A percentile compares a stretch with the other conserved stretches of the same genome.
Evolutionary conservation across 345 rosid genomes (phyloP).

Genomic region (Citrus sp.): DNA sequence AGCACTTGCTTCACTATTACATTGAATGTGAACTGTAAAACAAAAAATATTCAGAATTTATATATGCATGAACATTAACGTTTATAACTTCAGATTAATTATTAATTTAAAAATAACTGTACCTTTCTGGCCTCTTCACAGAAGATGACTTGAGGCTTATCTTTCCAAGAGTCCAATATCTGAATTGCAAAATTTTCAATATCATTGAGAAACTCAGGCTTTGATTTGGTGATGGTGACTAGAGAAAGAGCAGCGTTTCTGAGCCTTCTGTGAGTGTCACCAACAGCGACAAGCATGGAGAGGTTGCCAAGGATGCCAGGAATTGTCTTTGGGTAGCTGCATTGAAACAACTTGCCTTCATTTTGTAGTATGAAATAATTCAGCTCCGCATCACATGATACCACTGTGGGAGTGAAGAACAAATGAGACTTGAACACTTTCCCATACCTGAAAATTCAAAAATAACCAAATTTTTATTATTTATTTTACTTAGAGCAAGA

Average conservation of each 20-base stretch:
- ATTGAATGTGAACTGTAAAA: conserved; percentile 54
- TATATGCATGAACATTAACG: no score
- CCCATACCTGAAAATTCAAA: conserved; percentile 34
- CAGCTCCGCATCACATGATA: conserved; percentile 65
- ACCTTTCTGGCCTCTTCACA: conserved; percentile 51
- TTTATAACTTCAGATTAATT: background rate
- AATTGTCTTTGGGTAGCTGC: conserved; percentile 57
- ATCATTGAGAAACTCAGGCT: conserved; percentile 43
- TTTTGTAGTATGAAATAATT: conserved; percentile 64
- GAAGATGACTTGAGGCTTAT: conserved; percentile 37
- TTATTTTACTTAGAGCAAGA: no score
- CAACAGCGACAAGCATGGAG: conserved; percentile 64
- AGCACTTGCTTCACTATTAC: conserved; percentile 61
- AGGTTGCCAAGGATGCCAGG: conserved; percentile 53
- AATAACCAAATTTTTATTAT: no score
- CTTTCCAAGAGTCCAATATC: conserved; percentile 38
- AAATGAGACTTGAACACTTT: conserved; percentile 57
- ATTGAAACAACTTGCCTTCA: conserved; percentile 61
- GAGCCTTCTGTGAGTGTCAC: conserved; percentile 48
- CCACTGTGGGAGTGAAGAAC: conserved; percentile 62
- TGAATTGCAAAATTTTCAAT: conserved; percentile 33
- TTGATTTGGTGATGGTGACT: conserved; percentile 40
- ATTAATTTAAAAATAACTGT: background rate
- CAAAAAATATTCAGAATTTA: background rate
- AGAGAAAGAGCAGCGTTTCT: conserved; percentile 39